These are phyloP conservation scores for Agaricus bisporus DNA, from an alignment of 768 basidiomycete species.

Conservation along the genomic window DNA sequence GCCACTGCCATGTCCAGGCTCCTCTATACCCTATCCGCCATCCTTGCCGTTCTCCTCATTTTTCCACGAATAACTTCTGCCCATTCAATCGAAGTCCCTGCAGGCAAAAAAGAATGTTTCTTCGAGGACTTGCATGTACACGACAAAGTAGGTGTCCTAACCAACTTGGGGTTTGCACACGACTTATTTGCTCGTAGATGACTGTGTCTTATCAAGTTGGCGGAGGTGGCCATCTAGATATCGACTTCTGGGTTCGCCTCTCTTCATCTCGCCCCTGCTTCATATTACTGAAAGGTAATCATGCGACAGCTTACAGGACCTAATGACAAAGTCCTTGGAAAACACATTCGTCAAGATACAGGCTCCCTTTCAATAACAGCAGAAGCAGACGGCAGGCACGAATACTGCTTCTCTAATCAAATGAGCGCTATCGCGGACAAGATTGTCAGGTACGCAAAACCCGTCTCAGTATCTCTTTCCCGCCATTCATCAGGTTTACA, in stretches of 20 bases:
- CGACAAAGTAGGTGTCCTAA: slow-evolving; percentile 60
- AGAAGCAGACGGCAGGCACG: slow-evolving; percentile 78
- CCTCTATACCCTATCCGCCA: slow-evolving; percentile 6
- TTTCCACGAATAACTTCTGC: slow-evolving; percentile 39
- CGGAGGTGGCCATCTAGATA: slow-evolving; percentile 93
- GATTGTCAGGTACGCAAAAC: slow-evolving; percentile 68
- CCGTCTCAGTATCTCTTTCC: background rate
- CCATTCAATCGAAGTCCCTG: slow-evolving; percentile 69
- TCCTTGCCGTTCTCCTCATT: slow-evolving; percentile 28
- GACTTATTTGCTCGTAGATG: slow-evolving; percentile 56
- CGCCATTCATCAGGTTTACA: background rate
- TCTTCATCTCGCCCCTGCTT: background rate
- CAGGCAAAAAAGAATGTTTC: slow-evolving; percentile 89
- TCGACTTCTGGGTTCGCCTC: slow-evolving; percentile 85
- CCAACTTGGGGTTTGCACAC: background rate
- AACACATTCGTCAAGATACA: slow-evolving; percentile 83
- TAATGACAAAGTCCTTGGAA: slow-evolving; percentile 55
- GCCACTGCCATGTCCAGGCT: slow-evolving; percentile 1
- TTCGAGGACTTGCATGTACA: slow-evolving; percentile 90
- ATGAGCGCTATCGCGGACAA: slow-evolving; percentile 98
- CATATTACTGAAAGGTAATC: slow-evolving; percentile 11
- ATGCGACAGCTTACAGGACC: slow-evolving; percentile 73
- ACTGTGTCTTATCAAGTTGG: slow-evolving; percentile 99
- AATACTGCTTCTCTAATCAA: slow-evolving; percentile 98
- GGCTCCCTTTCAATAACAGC: slow-evolving; percentile 88